Evolutionary conservation across 2,329 filamentous ascomycete genomes (phyloP), one percentile per base, ranked within the genome.

Genomic region (Epichloe bromicola): DNA sequence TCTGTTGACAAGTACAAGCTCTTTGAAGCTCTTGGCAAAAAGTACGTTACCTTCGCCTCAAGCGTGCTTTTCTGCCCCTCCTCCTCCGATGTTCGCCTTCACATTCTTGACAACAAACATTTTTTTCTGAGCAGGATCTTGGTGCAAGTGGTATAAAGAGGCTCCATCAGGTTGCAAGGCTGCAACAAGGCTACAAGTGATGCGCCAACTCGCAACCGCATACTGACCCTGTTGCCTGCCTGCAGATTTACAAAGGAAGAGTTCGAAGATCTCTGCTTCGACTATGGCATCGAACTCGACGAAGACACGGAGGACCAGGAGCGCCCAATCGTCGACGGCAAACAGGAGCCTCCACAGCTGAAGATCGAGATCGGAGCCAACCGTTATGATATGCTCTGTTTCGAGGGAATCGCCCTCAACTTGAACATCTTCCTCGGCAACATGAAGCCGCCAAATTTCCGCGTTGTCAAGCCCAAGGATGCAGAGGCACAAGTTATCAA

Each of bases 331-430:
- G 78, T 86, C 61, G 78, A 88, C 71, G 85, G 85, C 65, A 80
- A 84, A 59, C 86, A 94, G 69, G 88, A 95, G 70, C 81, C 88
- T 48, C 85, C 93, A 51, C 88, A 97, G 71, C 80, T 97, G 63
- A 96, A 96, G 77, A 97, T 98, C 65, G 91, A 97, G 69, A 95
- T 97, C 62, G 89, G 90, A 56, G 91, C 93, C 63, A 97, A 97
- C 71, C 82, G 88, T 72, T 90, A 82, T 71, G 82, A 97, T 64
- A 89, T 97, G 83, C 81, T 98, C 51, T 97, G 91, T 71, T 95
- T 95, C 71, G 93, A 97, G 73, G 91, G 91, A 55, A 95, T 97
- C 65, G 85, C 88, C 58, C 79, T 95, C 67, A 95, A 95, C 78
- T 79, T 97, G 60, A 95, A 95, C 68, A 87, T 97, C 69, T 97